Evolutionary conservation across 1,284 basidiomycete species (phyloP).

Genomic region (Rhodotorula mucilaginosa): DNA sequence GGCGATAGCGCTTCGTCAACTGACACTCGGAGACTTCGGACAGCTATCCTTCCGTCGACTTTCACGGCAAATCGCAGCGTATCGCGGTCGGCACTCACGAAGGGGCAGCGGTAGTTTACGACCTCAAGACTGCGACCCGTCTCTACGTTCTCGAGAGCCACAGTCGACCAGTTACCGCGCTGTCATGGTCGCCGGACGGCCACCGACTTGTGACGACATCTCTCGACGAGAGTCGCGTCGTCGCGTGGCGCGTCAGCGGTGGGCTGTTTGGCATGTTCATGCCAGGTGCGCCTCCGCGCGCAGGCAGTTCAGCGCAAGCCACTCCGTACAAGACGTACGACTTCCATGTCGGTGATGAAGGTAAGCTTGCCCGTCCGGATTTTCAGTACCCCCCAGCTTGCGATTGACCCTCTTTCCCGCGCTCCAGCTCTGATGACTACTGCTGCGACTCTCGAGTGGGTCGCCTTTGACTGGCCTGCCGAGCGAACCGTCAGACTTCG

Average conservation of each 20-base stretch:
- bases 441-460: constrained; percentile 66
- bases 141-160: constrained; percentile 93
- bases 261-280: constrained; percentile 69
- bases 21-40: neutral
- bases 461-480: constrained; percentile 76
- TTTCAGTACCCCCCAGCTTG: neutral
- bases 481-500: constrained; percentile 75
- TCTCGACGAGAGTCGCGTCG: constrained; percentile 73
- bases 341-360: constrained; percentile 59
- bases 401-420: neutral
- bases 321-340: constrained; percentile 74
- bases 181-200: constrained; percentile 90
- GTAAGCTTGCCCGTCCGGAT: constrained; percentile 44
- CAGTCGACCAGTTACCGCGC: constrained; percentile 70
- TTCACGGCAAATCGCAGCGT: constrained; percentile 78
- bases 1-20: neutral
- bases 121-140: constrained; percentile 90
- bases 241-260: constrained; percentile 50
- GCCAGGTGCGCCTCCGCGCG: constrained; percentile 86
- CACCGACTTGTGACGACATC: constrained; percentile 82
- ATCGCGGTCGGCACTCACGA: constrained; percentile 92
- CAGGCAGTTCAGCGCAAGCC: constrained; percentile 53
- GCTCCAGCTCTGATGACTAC: constrained; percentile 64
- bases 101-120: constrained; percentile 73
- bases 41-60: constrained; percentile 89